Base-by-base conservation (phyloP, 2,329 filamentous ascomycete species). In the Zalaria obscura region DNA sequence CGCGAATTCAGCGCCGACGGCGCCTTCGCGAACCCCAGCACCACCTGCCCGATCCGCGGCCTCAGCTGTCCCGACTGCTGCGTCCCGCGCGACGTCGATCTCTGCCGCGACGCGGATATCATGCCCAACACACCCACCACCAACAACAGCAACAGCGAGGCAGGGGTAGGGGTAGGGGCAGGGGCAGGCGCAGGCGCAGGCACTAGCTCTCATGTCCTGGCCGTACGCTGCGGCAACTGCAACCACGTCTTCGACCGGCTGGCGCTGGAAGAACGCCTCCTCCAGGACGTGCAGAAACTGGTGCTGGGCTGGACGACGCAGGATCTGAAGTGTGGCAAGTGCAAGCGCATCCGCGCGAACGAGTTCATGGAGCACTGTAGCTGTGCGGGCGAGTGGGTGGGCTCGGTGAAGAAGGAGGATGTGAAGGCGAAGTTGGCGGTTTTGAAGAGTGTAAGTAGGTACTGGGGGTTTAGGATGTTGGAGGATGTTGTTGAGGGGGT, bases 331-430 rank as follows among this genome's bases (percentile, higher is more conserved):
- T 98, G 91, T 58, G 76, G 73, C 28, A 85, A 85, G 51, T 79
- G 75, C 52, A 61, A 60, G 35, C 53, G 64, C 3, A 62, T 94
- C 33, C 69, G 86, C 55, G 71, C 84, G 34, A 96, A 94, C 58
- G 89, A 95, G 55, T 93, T 96, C 53, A 87, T 91, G 78, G 89
- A 95, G 60, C 88, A 96, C 61, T 98, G 93, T 62, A 82, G 80
- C 7, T 98, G 91, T 67, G 85, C 84, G 46, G 91, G 91, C 3
- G 73, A 75, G 45, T 98, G 91, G 91, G 72, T 70, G 11, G 76
- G 76, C 49, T 84, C 78, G 18, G 69, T 88, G 45, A 73, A 79
- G 50, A 70, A 72, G 48, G 75, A 72, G 27, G 82, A 83, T 27
- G 65, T 89, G 26, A 62, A 74, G 54, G 75, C 68, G 56, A 73